Evolutionary conservation across 257 asterid species (phyloP).

Genomic region (Apocynum venetum): DNA sequence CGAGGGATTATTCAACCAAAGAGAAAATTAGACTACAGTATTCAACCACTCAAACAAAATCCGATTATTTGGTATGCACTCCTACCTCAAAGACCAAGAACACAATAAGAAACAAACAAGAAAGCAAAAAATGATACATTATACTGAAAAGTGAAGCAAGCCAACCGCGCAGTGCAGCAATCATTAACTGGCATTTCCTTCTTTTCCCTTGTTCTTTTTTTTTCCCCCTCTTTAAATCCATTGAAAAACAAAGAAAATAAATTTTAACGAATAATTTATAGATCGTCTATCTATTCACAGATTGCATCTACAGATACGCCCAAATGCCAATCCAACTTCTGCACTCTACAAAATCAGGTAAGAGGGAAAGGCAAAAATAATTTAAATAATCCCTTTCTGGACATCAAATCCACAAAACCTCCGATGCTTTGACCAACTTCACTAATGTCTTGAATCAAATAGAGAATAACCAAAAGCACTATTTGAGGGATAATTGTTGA

Average conservation of each 20-base stretch:
- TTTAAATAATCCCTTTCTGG: background rate
- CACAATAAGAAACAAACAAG: no score
- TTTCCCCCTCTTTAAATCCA: background rate
- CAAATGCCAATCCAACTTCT: constrained; percentile 4
- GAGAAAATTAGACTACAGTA: no score
- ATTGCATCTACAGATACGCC: constrained; percentile 9
- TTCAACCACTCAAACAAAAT: no score
- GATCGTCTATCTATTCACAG: constrained; percentile 23
- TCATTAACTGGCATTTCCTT: no score
- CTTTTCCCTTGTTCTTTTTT: no score
- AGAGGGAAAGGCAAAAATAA: background rate
- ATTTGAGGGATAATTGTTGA: constrained; percentile 7
- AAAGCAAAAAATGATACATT: no score
- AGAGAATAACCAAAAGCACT: constrained; percentile 7
- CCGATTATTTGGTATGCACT: no score
- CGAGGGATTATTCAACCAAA: no score
- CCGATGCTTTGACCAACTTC: background rate
- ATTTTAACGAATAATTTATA: constrained; percentile 5
- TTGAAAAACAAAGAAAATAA: background rate
- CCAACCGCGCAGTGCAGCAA: no score
- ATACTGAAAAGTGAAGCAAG: no score
- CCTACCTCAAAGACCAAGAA: no score
- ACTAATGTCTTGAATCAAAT: constrained; percentile 3
- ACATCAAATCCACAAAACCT: constrained; percentile 1
- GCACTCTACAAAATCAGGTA: constrained; percentile 11